phyloP scores from a whole-genome alignment of 2,329 filamentous ascomycete species.

The Neurospora sp. region DNA sequence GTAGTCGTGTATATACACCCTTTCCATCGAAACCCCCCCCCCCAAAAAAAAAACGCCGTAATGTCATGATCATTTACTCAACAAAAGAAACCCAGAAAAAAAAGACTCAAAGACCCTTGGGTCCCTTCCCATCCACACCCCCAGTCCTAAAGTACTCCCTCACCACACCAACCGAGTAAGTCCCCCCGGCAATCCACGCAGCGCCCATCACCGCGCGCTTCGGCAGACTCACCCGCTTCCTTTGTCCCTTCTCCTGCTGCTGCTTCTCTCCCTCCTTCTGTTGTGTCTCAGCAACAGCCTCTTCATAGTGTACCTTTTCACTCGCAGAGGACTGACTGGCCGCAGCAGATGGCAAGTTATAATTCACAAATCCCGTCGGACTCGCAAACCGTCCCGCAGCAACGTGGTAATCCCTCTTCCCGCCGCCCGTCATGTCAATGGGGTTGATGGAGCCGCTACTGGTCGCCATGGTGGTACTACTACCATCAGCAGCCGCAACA shows the following conservation, averaged over 20 bases:
- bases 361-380: slow-evolving; percentile 56
- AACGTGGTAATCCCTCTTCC: slow-evolving; percentile 25
- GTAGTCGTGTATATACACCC: not conserved
- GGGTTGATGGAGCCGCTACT: slow-evolving; percentile 36
- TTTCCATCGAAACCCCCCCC: too few relatives aligned
- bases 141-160: slow-evolving; percentile 45
- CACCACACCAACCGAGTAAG: slow-evolving; percentile 50
- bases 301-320: slow-evolving; percentile 32
- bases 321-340: slow-evolving; percentile 26
- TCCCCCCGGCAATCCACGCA: slow-evolving; percentile 41
- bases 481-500: not conserved
- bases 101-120: slow-evolving; percentile 21
- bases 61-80: not conserved
- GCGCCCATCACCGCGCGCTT: slow-evolving; percentile 44
- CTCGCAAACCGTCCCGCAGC: slow-evolving; percentile 49
- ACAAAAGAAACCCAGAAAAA: not conserved
- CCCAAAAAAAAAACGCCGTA: not conserved
- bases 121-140: slow-evolving; percentile 31
- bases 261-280: slow-evolving; percentile 14
- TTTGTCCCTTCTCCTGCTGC: slow-evolving; percentile 9
- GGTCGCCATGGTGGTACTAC: not conserved
- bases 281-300: slow-evolving; percentile 26
- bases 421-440: slow-evolving; percentile 42
- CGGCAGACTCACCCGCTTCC: slow-evolving; percentile 29
- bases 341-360: slow-evolving; percentile 31